Evolutionary conservation across 1,284 basidiomycete species (phyloP).

Genomic region (Apiotrichum veenhuisii): DNA sequence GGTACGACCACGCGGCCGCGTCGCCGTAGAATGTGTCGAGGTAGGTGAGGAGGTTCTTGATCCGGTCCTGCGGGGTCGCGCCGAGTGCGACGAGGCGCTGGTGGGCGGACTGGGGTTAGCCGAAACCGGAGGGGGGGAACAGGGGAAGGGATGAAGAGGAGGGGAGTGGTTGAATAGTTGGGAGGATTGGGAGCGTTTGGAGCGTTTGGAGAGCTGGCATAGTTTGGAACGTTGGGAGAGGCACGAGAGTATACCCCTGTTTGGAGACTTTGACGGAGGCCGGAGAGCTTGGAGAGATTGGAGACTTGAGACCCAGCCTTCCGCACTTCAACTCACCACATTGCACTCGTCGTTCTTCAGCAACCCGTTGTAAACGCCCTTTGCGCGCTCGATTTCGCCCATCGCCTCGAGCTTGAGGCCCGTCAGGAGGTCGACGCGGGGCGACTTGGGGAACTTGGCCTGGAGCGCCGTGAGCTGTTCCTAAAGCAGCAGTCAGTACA

Average conservation of each 20-base stretch:
- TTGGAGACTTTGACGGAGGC: too few relatives aligned
- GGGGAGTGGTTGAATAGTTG: not conserved
- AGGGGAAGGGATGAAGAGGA: not conserved
- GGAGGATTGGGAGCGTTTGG: too few relatives aligned
- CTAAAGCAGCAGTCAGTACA: constrained; percentile 54
- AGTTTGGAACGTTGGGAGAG: too few relatives aligned
- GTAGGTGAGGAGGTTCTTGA: constrained; percentile 71
- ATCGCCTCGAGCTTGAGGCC: constrained; percentile 81
- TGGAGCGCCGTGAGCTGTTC: constrained; percentile 64
- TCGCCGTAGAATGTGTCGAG: constrained; percentile 93
- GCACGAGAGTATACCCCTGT: too few relatives aligned
- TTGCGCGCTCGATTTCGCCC: constrained; percentile 50
- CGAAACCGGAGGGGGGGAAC: too few relatives aligned
- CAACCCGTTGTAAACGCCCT: constrained; percentile 58
- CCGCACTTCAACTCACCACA: too few relatives aligned
- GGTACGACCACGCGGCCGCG: constrained; percentile 84
- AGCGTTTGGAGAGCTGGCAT: too few relatives aligned
- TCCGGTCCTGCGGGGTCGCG: constrained; percentile 55
- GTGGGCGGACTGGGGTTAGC: constrained; percentile 63
- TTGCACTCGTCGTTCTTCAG: constrained; percentile 9
- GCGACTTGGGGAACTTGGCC: constrained; percentile 72
- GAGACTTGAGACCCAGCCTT: too few relatives aligned
- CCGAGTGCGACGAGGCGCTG: constrained; percentile 74
- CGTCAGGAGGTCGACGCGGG: constrained; percentile 74
- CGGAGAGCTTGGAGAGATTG: too few relatives aligned